Base-by-base conservation (phyloP, 1,284 basidiomycete species). In the Omphalotus olearius region DNA sequence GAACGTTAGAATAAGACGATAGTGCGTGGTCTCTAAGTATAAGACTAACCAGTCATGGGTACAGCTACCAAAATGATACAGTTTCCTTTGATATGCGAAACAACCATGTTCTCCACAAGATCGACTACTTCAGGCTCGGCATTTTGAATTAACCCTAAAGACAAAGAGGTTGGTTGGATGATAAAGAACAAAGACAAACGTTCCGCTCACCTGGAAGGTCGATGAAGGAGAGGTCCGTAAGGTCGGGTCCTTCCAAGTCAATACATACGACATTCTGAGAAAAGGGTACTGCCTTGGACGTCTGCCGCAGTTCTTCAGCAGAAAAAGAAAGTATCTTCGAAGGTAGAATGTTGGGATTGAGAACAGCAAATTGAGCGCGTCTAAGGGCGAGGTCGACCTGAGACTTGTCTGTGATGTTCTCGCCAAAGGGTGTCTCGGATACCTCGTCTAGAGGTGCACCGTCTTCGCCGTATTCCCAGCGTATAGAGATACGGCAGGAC, bases 31-130 rank as follows among this genome's bases (percentile, higher is more conserved):
- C 37, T 25, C 23, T 16, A 7, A 33, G 20, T 39, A 28, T 25
- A 50, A 3, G 14, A 25, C 58, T 66, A 45, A 47, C 81, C 79
- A 75, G 56, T 80, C 75, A 57, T 78, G 79, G 0, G 80, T 65
- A 83, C 68, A 0, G 78, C 77, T 0, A 81, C 64, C 0, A 83
- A 61, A n/a, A 83, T 77, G 0, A 83, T 65, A 25, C 75, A 77
- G 45, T 74, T 79, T 0, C 69, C 74, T 26, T 57, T 54, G 11
- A 83, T 78, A 56, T 77, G 76, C 0, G 67, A 64, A 0, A 58
- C 61, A 0, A 78, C 75, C 30, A 83, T 63, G 0, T 66, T 57
- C 49, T 70, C 66, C 35, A 84, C 73, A 0, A 81, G 66, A 0
- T 69, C 14, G 14, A 52, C 66, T 5, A 79, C 73, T 47, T 79